Evolutionary conservation across 1,284 basidiomycete genomes (phyloP).

Genomic region (Phlebopus sp.): DNA sequence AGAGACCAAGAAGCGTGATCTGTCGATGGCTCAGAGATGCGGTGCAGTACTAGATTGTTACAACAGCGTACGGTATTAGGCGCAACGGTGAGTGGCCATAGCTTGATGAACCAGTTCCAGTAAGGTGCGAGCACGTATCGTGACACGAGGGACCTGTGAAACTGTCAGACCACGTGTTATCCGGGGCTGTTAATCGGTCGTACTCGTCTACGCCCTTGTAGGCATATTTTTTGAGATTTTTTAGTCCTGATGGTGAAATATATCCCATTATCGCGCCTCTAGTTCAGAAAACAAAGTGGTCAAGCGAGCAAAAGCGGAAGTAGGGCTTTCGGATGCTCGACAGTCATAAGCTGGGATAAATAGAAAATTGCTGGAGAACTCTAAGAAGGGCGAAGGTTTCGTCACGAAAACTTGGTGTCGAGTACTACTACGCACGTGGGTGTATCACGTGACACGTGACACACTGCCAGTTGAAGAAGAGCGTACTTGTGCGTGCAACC

Average conservation of each 20-base stretch:
- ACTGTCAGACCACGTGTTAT: neutral
- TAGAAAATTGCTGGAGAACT: neutral
- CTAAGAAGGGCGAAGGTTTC: no score
- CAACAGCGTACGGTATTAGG: slow-evolving; percentile 80
- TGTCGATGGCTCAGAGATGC: slow-evolving; percentile 28
- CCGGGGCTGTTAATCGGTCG: slow-evolving; percentile 24
- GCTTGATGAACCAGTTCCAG: slow-evolving; percentile 92
- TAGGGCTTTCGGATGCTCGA: neutral
- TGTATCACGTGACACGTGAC: no score
- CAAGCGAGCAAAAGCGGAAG: neutral
- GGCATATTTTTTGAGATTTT: slow-evolving; percentile 63
- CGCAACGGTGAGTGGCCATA: slow-evolving; percentile 86
- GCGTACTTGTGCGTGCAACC: no score
- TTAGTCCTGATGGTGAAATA: slow-evolving; percentile 54
- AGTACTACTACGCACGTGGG: no score
- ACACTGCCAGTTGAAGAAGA: no score
- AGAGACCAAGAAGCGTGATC: slow-evolving; percentile 84
- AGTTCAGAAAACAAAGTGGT: neutral
- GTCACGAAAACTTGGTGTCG: no score
- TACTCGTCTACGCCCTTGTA: slow-evolving; percentile 74
- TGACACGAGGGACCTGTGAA: slow-evolving; percentile 66
- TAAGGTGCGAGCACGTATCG: slow-evolving; percentile 85
- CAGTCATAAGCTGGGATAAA: slow-evolving; percentile 1
- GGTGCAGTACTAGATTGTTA: neutral
- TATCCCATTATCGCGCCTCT: slow-evolving; percentile 40